phyloP scores from a whole-genome alignment of 2,329 filamentous ascomycete species.

The Colletotrichum truncatum region DNA sequence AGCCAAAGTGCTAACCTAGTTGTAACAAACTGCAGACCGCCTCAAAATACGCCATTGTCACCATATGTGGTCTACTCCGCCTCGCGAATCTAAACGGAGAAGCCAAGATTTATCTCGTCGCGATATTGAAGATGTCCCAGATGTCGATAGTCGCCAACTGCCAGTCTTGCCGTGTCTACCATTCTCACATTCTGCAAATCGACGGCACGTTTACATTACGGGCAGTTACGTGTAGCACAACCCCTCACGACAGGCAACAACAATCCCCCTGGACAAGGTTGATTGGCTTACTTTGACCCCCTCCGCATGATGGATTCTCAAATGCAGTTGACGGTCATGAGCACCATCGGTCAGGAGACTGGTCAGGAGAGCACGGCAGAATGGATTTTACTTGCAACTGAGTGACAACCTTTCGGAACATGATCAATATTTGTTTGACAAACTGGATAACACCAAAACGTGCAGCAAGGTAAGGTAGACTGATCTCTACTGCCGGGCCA shows the following conservation, averaged over 20 bases:
- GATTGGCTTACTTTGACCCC: not conserved
- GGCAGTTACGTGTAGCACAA: not conserved
- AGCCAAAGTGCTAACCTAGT: not conserved
- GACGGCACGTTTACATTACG: not conserved
- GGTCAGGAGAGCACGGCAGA: not conserved
- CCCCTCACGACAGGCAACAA: conserved; percentile 2
- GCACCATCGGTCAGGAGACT: conserved; percentile 14
- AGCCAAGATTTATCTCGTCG: not conserved
- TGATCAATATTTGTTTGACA: conserved; percentile 1
- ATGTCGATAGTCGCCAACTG: not conserved
- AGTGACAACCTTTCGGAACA: not conserved
- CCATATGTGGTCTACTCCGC: not conserved
- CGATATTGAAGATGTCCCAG: not conserved
- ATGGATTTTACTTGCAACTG: not conserved
- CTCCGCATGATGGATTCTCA: not conserved
- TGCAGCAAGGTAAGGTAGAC: not conserved
- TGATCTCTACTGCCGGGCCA: not conserved
- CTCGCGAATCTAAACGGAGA: not conserved
- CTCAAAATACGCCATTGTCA: conserved; percentile 19
- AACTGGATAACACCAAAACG: conserved; percentile 5
- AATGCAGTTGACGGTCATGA: not conserved
- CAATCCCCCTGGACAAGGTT: not conserved
- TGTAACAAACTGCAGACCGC: conserved; percentile 17
- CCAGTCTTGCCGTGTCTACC: not conserved
- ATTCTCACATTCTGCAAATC: not conserved